Evolutionary conservation across 1,139 yeast genomes (phyloP), one percentile per base, ranked within the genome.

Genomic region (Saccharomyces hybrid): DNA sequence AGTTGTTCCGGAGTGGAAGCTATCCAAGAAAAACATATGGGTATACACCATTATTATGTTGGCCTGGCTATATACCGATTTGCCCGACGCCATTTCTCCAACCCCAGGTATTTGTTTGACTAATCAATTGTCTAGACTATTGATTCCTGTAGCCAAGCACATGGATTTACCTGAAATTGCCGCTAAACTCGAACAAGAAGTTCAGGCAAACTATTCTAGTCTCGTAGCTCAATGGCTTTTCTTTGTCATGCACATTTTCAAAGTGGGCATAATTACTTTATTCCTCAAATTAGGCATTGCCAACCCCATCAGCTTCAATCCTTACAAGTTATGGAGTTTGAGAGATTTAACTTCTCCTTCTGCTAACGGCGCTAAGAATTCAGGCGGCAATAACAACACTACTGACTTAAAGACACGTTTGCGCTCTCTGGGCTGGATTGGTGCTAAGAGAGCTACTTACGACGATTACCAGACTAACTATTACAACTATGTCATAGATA

Each of bases 71-170:
- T 93, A 91, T 70, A 83, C 96, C 3, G 98, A 93, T 72, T 77
- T 93, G 68, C 99, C 99, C 0, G 96, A 89, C 67, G 80, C 77
- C 63, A 76, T 89, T 55, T 81, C 91, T 47, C 97, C 97, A 51
- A 91, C 98, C 3, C 98, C 98, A 0, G 97, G 97, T 30, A 78
- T 83, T 56, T 86, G 93, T 61, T 75, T 89, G 56, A 86, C 95
- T n/a, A 83, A 83, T 65, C 82, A 84, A 61, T 59, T 82, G 28
- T 74, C 83, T 46, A 71, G 73, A 60, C 32, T 69, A 9, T 60
- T 76, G 25, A 72, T 77, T 28, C 67, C 67, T 46, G 52, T 77
- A 5, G 76, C 80, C 9, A 59, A 52, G 3, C 53, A 61, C 26
- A 63, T 70, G 48, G 78, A 75, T 23, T 66, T 72, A 52, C 68